phyloP scores from a whole-genome alignment of 2,329 filamentous ascomycete genomes.

The Venturia oleaginea region DNA sequence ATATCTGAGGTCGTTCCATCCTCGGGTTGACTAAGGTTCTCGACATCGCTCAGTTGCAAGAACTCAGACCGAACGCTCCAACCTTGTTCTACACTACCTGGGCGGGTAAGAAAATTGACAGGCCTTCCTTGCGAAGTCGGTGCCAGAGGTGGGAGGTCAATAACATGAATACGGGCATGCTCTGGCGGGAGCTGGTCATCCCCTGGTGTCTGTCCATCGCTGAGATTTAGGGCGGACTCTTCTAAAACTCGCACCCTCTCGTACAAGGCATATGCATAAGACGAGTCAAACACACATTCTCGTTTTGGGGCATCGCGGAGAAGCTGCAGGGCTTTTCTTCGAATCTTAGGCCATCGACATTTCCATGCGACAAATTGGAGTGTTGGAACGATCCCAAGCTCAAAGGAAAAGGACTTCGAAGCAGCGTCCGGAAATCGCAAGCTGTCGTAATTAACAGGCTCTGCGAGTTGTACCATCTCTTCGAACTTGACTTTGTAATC shows the following conservation, averaged over 20 bases:
- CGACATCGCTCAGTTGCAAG: background rate
- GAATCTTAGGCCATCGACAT: slow-evolving; percentile 7
- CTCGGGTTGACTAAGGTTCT: background rate
- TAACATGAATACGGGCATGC: background rate
- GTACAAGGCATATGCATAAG: background rate
- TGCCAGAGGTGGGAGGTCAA: slow-evolving; percentile 5
- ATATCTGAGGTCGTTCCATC: background rate
- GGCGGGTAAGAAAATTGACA: background rate
- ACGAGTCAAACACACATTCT: slow-evolving; percentile 6
- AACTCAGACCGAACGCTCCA: background rate
- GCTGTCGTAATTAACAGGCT: background rate
- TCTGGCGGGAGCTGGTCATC: slow-evolving; percentile 2
- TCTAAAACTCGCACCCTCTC: background rate
- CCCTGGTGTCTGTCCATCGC: background rate
- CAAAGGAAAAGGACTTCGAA: background rate
- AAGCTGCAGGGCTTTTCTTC: background rate
- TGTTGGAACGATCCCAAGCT: background rate
- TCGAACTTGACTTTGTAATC: background rate
- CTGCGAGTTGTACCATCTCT: background rate
- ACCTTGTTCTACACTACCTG: background rate
- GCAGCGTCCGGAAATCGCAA: background rate
- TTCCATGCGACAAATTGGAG: slow-evolving; percentile 7
- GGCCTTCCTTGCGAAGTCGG: background rate
- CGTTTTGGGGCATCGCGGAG: background rate
- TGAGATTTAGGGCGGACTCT: background rate